A percentile compares a stretch with the other conserved stretches of the same genome.
These are phyloP conservation scores for Lactifluus piperatus DNA, from an alignment of 768 basidiomycete species.

Conservation along the genomic window DNA sequence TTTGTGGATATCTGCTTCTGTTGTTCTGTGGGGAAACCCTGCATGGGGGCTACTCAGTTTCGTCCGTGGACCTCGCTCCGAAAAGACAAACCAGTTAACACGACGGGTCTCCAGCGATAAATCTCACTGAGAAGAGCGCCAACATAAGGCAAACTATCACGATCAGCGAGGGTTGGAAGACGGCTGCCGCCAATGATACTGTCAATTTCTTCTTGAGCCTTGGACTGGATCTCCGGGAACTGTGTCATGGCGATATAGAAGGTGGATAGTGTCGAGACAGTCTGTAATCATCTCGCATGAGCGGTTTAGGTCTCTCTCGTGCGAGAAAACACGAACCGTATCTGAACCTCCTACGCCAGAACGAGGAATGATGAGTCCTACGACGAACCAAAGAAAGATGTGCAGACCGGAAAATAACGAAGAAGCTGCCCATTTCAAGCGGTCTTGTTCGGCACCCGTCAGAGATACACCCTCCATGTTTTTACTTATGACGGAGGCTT, in stretches of 20 bases:
- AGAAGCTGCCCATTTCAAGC: slow-evolving; percentile 21
- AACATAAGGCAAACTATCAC: slow-evolving; percentile 22
- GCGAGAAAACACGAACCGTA: slow-evolving; percentile 7
- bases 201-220: slow-evolving; percentile 26
- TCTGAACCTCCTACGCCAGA: slow-evolving; percentile 11
- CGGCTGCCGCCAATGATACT: slow-evolving; percentile 12
- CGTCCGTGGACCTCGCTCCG: not conserved
- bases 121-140: slow-evolving; percentile 22
- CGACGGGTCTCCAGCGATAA: slow-evolving; percentile 26
- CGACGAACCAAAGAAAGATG: not conserved
- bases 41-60: not conserved
- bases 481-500: slow-evolving; percentile 17
- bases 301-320: not conserved
- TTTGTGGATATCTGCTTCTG: slow-evolving; percentile 25
- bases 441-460: slow-evolving; percentile 8
- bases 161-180: slow-evolving; percentile 20
- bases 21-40: slow-evolving; percentile 22
- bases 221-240: slow-evolving; percentile 23
- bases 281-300: slow-evolving; percentile 7
- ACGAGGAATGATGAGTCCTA: not conserved
- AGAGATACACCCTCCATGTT: slow-evolving; percentile 1
- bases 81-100: slow-evolving; percentile 18
- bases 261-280: slow-evolving; percentile 17
- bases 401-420: slow-evolving; percentile 19
- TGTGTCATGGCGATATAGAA: slow-evolving; percentile 24